Evolutionary conservation across 345 rosid species (phyloP), one percentile per base, ranked within the genome.

Genomic region (Salix exigua): DNA sequence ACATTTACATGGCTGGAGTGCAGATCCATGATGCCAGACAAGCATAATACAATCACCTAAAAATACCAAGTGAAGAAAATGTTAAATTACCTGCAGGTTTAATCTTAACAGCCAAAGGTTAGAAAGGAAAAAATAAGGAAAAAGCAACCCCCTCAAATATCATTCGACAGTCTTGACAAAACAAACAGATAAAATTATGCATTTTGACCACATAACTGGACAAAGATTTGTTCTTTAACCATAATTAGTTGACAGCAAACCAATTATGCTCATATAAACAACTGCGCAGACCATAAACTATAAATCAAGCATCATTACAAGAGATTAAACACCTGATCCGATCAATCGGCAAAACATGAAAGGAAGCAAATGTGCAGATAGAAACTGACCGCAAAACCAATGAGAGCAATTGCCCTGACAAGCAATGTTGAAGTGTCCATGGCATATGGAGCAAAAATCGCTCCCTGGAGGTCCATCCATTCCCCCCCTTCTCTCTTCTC

Each of bases 381-480:
- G 11, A 78, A 37, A 19, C 44, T 48, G 66, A 17, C 99, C 94
- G 84, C 98, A 95, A 75, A 95, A 93, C 99, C 99, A 95, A 79
- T 93, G 99, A 48, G 98, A 93, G 84, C 98, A 93, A 84, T 93
- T 96, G 78, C 92, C 96, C 83, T 96, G 97, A 72, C 96, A 91
- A 73, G 98, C 94, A 75, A 87, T 80, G 70, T 71, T 87, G 86
- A 91, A 95, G 71, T 53, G 73, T 28, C 87, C 91, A 83, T 87
- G 97, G 83, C 97, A 95, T 6, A 95, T 81, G 17, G 98, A 89
- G 80, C 99, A 95, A 11, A 80, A 72, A 76, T 93, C 98, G 78
- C 87, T 87, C 70, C 75, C 83, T 67, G 94, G 92, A 50, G 97
- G 96, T 25, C 75, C 88, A 73, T 88, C 93, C 96, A 93, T 91